These are phyloP conservation scores for Tritrichomonas foetus DNA, from an alignment of 208 protist species.

Conservation along the genomic window DNA sequence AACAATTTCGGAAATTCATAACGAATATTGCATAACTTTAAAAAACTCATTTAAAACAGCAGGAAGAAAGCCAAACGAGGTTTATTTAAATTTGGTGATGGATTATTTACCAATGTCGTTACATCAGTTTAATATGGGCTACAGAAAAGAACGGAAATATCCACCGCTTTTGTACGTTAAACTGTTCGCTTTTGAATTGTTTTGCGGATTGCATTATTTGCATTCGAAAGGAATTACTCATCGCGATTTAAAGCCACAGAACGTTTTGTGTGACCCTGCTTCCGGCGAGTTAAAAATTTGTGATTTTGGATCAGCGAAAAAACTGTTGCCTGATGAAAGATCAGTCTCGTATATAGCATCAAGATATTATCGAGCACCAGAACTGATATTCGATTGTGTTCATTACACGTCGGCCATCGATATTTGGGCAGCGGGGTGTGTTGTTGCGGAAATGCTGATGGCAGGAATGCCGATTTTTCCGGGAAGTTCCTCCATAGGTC, in stretches of 20 bases:
- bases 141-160: slow-evolving; percentile 68
- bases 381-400: slow-evolving; percentile 80
- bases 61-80: slow-evolving; percentile 59
- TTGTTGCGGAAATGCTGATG: slow-evolving; percentile 93
- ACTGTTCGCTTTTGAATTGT: slow-evolving; percentile 89
- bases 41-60: background rate
- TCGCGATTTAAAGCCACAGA: slow-evolving; percentile 86
- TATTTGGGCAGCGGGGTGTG: slow-evolving; percentile 83
- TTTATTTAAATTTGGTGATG: slow-evolving; percentile 96
- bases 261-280: slow-evolving; percentile 73
- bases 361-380: slow-evolving; percentile 81
- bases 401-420: slow-evolving; percentile 81
- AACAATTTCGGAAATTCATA: background rate
- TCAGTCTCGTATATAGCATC: slow-evolving; percentile 85
- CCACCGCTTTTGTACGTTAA: slow-evolving; percentile 43
- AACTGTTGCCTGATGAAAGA: slow-evolving; percentile 65
- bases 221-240: slow-evolving; percentile 81
- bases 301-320: slow-evolving; percentile 80
- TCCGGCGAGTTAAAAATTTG: slow-evolving; percentile 78
- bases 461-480: slow-evolving; percentile 85
- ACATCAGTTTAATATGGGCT: slow-evolving; percentile 71
- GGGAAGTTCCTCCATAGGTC: slow-evolving; percentile 71
- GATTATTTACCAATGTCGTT: slow-evolving; percentile 94
- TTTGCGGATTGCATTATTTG: slow-evolving; percentile 86
- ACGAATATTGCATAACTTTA: background rate